These are phyloP conservation scores for Chlorencoelia australis DNA, from an alignment of 2,329 filamentous ascomycete species.

Conservation along the genomic window DNA sequence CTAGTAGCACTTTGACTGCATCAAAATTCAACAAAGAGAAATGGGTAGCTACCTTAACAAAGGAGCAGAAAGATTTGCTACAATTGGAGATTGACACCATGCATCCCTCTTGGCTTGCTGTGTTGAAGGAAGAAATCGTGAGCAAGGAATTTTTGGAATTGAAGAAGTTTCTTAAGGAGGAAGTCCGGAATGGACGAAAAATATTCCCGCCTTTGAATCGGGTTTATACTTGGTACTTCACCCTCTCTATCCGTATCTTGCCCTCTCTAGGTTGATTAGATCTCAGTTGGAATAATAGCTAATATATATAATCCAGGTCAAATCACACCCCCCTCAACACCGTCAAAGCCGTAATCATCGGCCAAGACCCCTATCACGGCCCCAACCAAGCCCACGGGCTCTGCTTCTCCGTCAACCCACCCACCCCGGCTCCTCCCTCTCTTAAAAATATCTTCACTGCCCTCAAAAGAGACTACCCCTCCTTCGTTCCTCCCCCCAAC, in stretches of 20 bases:
- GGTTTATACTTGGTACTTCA: constrained; percentile 81
- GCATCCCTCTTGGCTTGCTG: constrained; percentile 81
- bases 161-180: constrained; percentile 76
- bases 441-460: constrained; percentile 89
- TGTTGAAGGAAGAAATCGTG: constrained; percentile 77
- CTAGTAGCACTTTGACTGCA: constrained; percentile 27
- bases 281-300: constrained; percentile 8
- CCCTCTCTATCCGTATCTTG: constrained; percentile 4
- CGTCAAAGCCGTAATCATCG: constrained; percentile 87
- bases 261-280: neutral
- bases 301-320: constrained; percentile 54
- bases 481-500: constrained; percentile 64
- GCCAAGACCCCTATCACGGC: constrained; percentile 97
- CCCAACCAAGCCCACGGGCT: constrained; percentile 91
- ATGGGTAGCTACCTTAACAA: constrained; percentile 71
- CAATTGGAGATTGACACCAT: constrained; percentile 87
- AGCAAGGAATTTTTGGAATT: constrained; percentile 74
- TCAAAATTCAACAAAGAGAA: constrained; percentile 75
- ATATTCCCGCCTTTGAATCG: constrained; percentile 83
- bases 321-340: constrained; percentile 79
- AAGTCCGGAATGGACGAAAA: constrained; percentile 62
- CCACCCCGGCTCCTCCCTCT: constrained; percentile 78
- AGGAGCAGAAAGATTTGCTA: constrained; percentile 74
- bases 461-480: constrained; percentile 79
- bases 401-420: constrained; percentile 87